A percentile compares a stretch with the other conserved stretches of the same genome.
These are phyloP conservation scores for Eleusine coracana DNA, from an alignment of 176 grass and related monocot genomes.

Conservation along the genomic window DNA sequence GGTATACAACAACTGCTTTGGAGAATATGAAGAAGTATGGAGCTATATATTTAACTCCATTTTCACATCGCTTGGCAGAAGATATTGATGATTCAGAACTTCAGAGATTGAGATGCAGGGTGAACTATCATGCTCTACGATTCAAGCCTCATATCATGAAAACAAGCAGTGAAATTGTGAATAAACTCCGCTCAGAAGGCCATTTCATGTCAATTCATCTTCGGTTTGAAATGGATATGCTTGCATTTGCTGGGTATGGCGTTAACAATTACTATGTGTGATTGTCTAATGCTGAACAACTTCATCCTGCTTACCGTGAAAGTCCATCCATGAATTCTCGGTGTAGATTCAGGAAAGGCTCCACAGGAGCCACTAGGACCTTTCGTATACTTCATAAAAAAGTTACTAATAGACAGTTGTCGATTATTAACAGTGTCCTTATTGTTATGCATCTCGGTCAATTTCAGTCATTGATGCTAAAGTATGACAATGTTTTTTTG, in stretches of 20 bases:
- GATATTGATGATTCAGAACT: constrained; percentile 86
- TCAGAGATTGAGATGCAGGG: constrained; percentile 95
- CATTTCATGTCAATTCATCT: constrained; percentile 99
- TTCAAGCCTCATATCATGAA: constrained; percentile 95
- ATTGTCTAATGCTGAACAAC: constrained; percentile 10
- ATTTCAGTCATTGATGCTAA: constrained; percentile 19
- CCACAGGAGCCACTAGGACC: background rate
- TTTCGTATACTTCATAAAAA: background rate
- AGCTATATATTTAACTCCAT: constrained; percentile 95
- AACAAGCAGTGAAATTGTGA: constrained; percentile 89
- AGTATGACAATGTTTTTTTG: background rate
- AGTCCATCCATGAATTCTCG: background rate
- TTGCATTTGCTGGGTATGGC: constrained; percentile 93
- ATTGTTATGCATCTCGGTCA: background rate
- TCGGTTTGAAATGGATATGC: constrained; percentile 99
- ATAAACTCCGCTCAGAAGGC: constrained; percentile 78
- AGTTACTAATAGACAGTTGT: constrained; percentile 13
- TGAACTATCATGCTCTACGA: constrained; percentile 93
- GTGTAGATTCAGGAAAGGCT: background rate
- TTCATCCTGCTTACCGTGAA: background rate
- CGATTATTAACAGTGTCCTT: too few species aligned
- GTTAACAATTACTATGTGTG: constrained; percentile 12
- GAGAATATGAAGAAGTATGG: constrained; percentile 90
- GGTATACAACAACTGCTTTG: constrained; percentile 88
- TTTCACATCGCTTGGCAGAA: constrained; percentile 94